phyloP scores from a whole-genome alignment of 345 rosid species.

The Ceriops zippeliana region DNA sequence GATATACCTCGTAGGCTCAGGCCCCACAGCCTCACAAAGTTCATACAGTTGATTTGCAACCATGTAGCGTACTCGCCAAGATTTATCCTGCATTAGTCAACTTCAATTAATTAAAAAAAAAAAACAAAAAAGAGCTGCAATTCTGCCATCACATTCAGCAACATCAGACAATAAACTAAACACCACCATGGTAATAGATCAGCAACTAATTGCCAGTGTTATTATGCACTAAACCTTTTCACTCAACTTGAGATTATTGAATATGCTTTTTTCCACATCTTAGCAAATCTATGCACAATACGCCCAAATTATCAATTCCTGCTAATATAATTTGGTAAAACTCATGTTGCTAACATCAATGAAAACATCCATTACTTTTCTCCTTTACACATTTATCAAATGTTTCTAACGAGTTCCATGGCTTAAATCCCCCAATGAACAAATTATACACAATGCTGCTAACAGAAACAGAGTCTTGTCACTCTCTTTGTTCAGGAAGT shows the following conservation, averaged over 20 bases:
- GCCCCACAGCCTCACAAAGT: slow-evolving; percentile 96
- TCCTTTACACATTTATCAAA: not conserved
- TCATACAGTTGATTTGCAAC: slow-evolving; percentile 95
- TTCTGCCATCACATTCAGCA: not conserved
- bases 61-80: slow-evolving; percentile 98
- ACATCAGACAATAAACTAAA: slow-evolving; percentile 1
- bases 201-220: not conserved
- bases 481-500: not conserved
- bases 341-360: not conserved
- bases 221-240: not conserved
- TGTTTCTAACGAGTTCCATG: not conserved
- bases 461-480: too few relatives aligned
- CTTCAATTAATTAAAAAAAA: not conserved
- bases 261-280: not conserved
- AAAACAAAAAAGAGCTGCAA: not conserved
- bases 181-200: not conserved
- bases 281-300: too few relatives aligned
- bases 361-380: not conserved
- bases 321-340: too few relatives aligned
- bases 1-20: slow-evolving; percentile 79
- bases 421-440: not conserved
- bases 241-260: not conserved
- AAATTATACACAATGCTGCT: not conserved
- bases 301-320: too few relatives aligned
- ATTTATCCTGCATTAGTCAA: slow-evolving; percentile 61